A percentile compares a stretch with the other conserved stretches of the same genome.
phyloP scores from a whole-genome alignment of 805 yeast genomes.

The Debaryomyces tyrocola region DNA sequence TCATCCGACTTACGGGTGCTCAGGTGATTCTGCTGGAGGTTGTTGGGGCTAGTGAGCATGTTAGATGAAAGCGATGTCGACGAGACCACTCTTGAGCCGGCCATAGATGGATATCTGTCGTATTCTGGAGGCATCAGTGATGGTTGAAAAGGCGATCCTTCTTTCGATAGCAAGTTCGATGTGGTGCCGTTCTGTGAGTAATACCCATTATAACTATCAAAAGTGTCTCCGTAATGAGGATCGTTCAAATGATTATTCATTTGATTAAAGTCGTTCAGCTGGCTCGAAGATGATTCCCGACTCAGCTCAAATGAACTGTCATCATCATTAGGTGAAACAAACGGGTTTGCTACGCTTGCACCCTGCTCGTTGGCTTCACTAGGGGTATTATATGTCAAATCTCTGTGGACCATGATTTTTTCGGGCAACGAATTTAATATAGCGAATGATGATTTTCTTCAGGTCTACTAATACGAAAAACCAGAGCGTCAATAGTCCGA shows the following conservation, averaged over 20 bases:
- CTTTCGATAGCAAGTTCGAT: constrained; percentile 9
- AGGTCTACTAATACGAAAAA: constrained; percentile 39
- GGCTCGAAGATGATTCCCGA: constrained; percentile 5
- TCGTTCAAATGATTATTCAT: background rate
- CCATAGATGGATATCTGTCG: constrained; percentile 68
- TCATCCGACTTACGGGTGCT: constrained; percentile 13
- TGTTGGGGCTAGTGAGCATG: constrained; percentile 8
- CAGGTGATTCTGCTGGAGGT: constrained; percentile 4
- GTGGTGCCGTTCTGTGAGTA: constrained; percentile 42
- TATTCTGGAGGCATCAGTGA: constrained; percentile 49
- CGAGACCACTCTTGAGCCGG: constrained; percentile 58
- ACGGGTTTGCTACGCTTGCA: constrained; percentile 4
- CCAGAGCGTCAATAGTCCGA: too few relatives aligned
- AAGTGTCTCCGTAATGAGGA: constrained; percentile 6
- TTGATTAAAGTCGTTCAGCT: constrained; percentile 5
- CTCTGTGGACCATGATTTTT: constrained; percentile 11
- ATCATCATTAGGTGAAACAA: constrained; percentile 9
- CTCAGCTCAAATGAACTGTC: constrained; percentile 8
- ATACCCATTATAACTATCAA: constrained; percentile 40
- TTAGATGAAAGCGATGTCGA: constrained; percentile 35
- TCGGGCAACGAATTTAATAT: background rate
- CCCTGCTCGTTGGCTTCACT: constrained; percentile 6
- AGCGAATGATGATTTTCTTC: constrained; percentile 47
- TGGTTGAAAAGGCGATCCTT: constrained; percentile 51
- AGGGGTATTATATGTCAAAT: constrained; percentile 21